phyloP scores from a whole-genome alignment of 805 yeast genomes.

The Candida endomychidarum region DNA sequence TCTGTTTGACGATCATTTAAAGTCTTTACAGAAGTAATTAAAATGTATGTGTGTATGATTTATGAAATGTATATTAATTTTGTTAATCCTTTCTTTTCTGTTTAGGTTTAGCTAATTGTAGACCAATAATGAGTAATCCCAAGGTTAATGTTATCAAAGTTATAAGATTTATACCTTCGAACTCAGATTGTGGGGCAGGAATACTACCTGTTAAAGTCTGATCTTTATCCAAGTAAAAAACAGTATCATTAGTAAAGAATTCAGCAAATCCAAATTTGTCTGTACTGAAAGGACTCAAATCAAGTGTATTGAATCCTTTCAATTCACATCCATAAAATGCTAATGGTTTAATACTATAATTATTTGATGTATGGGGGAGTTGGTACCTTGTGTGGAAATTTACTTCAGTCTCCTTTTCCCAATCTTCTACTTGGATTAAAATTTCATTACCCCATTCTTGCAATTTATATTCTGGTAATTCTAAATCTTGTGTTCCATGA shows the following conservation, averaged over 20 bases:
- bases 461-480: slow-evolving; percentile 39
- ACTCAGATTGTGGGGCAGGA: slow-evolving; percentile 15
- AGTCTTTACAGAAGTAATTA: slow-evolving; percentile 4
- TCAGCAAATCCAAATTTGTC: slow-evolving; percentile 31
- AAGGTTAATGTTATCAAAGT: slow-evolving; percentile 12
- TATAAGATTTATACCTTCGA: slow-evolving; percentile 12
- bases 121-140: slow-evolving; percentile 14
- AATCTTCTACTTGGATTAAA: slow-evolving; percentile 13
- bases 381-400: slow-evolving; percentile 43
- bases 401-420: slow-evolving; percentile 20
- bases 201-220: slow-evolving; percentile 3
- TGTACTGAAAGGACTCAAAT: slow-evolving; percentile 38
- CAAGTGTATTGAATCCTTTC: slow-evolving; percentile 24
- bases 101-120: slow-evolving; percentile 11
- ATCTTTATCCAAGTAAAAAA: slow-evolving; percentile 28
- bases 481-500: slow-evolving; percentile 37
- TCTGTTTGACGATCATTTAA: slow-evolving; percentile 15
- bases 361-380: slow-evolving; percentile 22
- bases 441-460: slow-evolving; percentile 42
- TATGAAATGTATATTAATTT: slow-evolving; percentile 3
- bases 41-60: neutral
- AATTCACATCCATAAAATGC: slow-evolving; percentile 39
- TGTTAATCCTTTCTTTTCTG: slow-evolving; percentile 8
- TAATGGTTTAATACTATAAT: slow-evolving; percentile 11
- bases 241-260: slow-evolving; percentile 40